A percentile compares a stretch with the other conserved stretches of the same genome.
phyloP scores from a whole-genome alignment of 2,329 filamentous ascomycete genomes.

The Pyrenophora seminiperda region DNA sequence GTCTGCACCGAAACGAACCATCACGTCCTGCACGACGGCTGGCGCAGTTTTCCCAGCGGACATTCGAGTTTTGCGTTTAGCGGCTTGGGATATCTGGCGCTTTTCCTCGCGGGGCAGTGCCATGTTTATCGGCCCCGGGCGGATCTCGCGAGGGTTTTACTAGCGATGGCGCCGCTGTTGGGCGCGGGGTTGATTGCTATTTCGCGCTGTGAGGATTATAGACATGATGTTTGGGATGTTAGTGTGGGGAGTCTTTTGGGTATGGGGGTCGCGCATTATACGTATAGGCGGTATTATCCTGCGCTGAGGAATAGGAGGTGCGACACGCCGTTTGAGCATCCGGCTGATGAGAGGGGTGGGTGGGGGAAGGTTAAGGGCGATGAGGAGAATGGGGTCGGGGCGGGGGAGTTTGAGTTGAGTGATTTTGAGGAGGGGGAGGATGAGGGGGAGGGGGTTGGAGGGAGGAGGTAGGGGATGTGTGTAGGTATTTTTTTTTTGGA shows the following conservation, averaged over 20 bases:
- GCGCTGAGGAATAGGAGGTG: slow-evolving; percentile 57
- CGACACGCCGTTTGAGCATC: slow-evolving; percentile 56
- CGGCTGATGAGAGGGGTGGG: slow-evolving; percentile 37
- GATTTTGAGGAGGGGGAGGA: slow-evolving; percentile 40
- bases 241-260: slow-evolving; percentile 61
- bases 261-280: slow-evolving; percentile 60
- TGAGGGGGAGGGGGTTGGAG: slow-evolving; percentile 25
- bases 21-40: slow-evolving; percentile 77
- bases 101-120: slow-evolving; percentile 71
- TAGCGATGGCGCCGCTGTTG: slow-evolving; percentile 61
- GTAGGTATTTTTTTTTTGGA: too few species aligned
- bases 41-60: slow-evolving; percentile 81
- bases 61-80: slow-evolving; percentile 81
- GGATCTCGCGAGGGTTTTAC: slow-evolving; percentile 60
- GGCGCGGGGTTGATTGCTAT: slow-evolving; percentile 65
- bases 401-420: slow-evolving; percentile 44
- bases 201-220: slow-evolving; percentile 66
- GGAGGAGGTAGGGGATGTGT: slow-evolving; percentile 11
- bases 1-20: slow-evolving; percentile 75
- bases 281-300: slow-evolving; percentile 66
- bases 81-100: slow-evolving; percentile 74
- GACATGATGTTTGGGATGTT: slow-evolving; percentile 69
- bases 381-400: slow-evolving; percentile 47
- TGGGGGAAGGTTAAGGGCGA: slow-evolving; percentile 53
- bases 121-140: slow-evolving; percentile 63